Evolutionary conservation across 805 yeast genomes (phyloP).

Genomic region (Geotrichum ghanense): DNA sequence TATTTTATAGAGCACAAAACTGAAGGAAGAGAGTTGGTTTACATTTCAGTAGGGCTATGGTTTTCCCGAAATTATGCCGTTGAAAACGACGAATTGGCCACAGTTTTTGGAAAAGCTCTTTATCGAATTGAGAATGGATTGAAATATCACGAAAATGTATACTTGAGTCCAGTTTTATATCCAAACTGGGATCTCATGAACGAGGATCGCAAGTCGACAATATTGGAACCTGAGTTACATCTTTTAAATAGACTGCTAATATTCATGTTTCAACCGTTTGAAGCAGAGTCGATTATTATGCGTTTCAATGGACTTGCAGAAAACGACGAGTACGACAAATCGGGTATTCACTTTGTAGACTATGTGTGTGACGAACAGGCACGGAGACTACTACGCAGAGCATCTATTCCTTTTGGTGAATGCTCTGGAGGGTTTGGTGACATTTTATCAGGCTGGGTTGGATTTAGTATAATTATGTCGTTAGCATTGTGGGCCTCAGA

Average conservation of each 20-base stretch:
- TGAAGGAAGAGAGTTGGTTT: background rate
- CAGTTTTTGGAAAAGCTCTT: background rate
- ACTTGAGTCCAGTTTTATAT: background rate
- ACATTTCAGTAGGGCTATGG: background rate
- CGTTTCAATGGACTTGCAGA: background rate
- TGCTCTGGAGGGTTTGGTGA: too few species aligned
- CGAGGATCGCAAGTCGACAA: background rate
- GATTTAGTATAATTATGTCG: too few species aligned
- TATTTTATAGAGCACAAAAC: background rate
- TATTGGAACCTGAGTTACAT: background rate
- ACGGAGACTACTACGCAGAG: background rate
- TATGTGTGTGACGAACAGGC: background rate
- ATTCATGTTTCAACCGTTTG: background rate
- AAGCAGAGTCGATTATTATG: background rate
- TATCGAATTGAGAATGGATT: background rate
- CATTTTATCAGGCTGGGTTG: too few species aligned
- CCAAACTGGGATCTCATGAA: background rate
- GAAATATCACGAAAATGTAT: background rate
- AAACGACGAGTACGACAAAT: background rate
- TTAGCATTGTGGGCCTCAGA: too few species aligned
- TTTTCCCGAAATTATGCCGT: background rate
- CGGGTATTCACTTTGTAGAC: background rate
- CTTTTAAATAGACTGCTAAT: background rate
- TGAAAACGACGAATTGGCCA: background rate
- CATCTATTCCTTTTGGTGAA: background rate